Evolutionary conservation across 1,139 yeast species (phyloP).

Genomic region (Kurtzmaniella natalensis): DNA sequence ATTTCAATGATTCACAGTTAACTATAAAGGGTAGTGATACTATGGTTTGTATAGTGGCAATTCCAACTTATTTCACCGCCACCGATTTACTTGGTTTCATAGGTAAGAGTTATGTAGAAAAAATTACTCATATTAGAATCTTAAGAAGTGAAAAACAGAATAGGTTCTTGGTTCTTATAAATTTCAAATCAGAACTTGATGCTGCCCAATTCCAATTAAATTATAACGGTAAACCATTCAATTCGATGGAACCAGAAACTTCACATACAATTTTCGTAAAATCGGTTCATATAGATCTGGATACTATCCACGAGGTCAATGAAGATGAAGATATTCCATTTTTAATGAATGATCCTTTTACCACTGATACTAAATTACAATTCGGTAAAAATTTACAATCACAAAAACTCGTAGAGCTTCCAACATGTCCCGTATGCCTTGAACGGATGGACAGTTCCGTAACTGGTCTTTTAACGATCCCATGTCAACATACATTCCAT

Average conservation of each 20-base stretch:
- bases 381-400: conserved; percentile 5
- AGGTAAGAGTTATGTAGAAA: conserved; percentile 54
- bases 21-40: conserved; percentile 47
- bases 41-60: conserved; percentile 74
- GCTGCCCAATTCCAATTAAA: conserved; percentile 63
- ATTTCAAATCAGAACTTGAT: conserved; percentile 52
- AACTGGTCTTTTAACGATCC: conserved; percentile 81
- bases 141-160: conserved; percentile 64
- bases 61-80: conserved; percentile 85
- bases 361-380: conserved; percentile 17
- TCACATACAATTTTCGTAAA: conserved; percentile 74
- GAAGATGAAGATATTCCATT: conserved; percentile 51
- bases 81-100: conserved; percentile 79
- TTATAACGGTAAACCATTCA: conserved; percentile 74
- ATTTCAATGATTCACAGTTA: not conserved
- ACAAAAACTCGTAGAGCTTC: conserved; percentile 53
- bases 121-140: conserved; percentile 69
- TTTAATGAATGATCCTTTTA: conserved; percentile 71
- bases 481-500: conserved; percentile 93
- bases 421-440: conserved; percentile 91
- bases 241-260: conserved; percentile 83
- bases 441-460: conserved; percentile 83
- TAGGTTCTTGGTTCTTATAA: conserved; percentile 72
- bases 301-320: conserved; percentile 9
- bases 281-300: conserved; percentile 41